Conservation (phyloP, 2,329 filamentous ascomycete species). For the Rhinocladiella similis region DNA sequence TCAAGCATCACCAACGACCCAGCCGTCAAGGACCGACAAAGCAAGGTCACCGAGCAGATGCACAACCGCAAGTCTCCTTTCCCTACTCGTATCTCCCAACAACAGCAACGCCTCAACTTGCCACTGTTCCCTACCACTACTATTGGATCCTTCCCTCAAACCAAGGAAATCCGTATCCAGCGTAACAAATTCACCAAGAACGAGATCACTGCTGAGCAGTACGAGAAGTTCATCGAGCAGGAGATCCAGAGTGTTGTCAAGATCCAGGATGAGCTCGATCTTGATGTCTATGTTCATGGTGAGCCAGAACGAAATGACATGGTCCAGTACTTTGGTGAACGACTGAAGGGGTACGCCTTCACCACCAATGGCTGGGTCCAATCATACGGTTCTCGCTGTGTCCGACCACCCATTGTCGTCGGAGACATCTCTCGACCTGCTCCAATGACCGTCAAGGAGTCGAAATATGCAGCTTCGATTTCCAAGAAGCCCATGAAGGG, state of each 20-base stretch:
- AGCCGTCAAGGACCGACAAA: slow-evolving; percentile 93
- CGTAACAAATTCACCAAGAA: slow-evolving; percentile 99
- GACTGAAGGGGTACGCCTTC: slow-evolving; percentile 94
- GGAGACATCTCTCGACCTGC: slow-evolving; percentile 96
- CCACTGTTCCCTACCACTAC: slow-evolving; percentile 98
- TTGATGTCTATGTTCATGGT: slow-evolving; percentile 97
- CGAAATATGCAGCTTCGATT: slow-evolving; percentile 94
- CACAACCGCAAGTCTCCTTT: slow-evolving; percentile 94
- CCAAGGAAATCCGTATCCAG: slow-evolving; percentile 94
- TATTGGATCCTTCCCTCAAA: slow-evolving; percentile 99
- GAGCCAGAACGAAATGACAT: slow-evolving; percentile 99
- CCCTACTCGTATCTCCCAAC: slow-evolving; percentile 77
- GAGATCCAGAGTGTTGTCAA: slow-evolving; percentile 94
- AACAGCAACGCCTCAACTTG: slow-evolving; percentile 89
- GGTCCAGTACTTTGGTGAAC: slow-evolving; percentile 99
- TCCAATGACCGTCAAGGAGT: slow-evolving; percentile 99
- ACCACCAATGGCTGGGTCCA: slow-evolving; percentile 99
- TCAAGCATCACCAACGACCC: slow-evolving; percentile 97
- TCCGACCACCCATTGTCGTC: slow-evolving; percentile 96
- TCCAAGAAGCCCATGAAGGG: slow-evolving; percentile 99
- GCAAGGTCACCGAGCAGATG: slow-evolving; percentile 77
- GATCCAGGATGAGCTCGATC: slow-evolving; percentile 96
- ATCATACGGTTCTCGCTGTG: slow-evolving; percentile 96
- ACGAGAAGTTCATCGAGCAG: slow-evolving; percentile 99
- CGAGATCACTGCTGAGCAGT: slow-evolving; percentile 87